Base-by-base conservation (phyloP, 1,139 yeast genomes). In the Taphrina confusa region DNA sequence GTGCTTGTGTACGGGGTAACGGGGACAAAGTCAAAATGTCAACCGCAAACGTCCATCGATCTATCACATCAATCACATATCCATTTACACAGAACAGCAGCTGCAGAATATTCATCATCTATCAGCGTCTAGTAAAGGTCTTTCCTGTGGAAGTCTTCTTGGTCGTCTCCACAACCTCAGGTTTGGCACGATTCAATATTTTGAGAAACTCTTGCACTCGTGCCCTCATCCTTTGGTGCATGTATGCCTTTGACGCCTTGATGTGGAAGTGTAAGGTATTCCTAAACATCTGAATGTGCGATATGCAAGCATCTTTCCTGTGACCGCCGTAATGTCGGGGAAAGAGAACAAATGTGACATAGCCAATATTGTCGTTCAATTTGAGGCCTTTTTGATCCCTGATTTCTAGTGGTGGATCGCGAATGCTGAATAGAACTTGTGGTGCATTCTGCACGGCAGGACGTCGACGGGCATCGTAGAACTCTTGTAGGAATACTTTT, bases 231-330 rank as follows among this genome's bases (percentile, higher is more conserved):
- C 99, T 84, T 62, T 96, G 89, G 75, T 92, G 99, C 87, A 92
- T 85, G 76, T 88, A 94, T 40, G 98, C 97, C 79, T 92, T 92
- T 64, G 96, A 90, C 73, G 97, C 91, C 76, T 92, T 92, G 77
- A 92, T 92, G 73, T 92, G 99, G 75, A 91, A 92, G 74, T 92
- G 98, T 85, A 92, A 91, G 75, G 91, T 92, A 72, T 90, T 94
- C 75, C 99, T 81, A 76, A 92, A 94, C 65, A 88, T 79, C 72
- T 90, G 91, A 69, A 92, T 87, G 73, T 88, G 96, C 40, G 94
- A 83, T 67, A 89, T 88, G 69, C 95, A 84, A 66, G 85, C 89
- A 55, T 83, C 80, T 34, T 82, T 79, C 27, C 58, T 23, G 27
- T 44, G 44, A 5, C 58, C 58, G 14, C 51, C 18, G 73, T 87